Evolutionary conservation across 2,329 filamentous ascomycete genomes (phyloP).

Genomic region (Dendryphion nanum): DNA sequence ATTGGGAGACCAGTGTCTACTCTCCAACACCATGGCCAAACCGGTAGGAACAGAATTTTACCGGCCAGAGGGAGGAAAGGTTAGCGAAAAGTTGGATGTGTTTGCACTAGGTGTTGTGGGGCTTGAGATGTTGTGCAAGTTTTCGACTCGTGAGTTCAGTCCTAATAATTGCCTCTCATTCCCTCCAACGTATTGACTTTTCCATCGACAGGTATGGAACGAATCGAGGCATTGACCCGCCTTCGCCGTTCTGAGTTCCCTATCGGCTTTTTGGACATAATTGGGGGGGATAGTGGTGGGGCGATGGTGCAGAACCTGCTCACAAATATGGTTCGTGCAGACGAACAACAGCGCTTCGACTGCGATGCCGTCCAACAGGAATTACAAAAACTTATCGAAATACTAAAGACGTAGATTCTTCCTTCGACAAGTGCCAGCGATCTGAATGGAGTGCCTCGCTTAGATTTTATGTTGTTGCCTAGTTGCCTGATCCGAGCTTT

Average conservation of each 20-base stretch:
- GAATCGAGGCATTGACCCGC: slow-evolving; percentile 32
- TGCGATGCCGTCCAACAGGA: slow-evolving; percentile 28
- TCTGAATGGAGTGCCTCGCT: too few species aligned
- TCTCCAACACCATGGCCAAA: slow-evolving; percentile 33
- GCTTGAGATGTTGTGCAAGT: slow-evolving; percentile 60
- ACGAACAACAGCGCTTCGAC: slow-evolving; percentile 26
- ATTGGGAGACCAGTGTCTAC: slow-evolving; percentile 40
- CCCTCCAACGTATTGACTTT: not conserved
- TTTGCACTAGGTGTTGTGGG: slow-evolving; percentile 62
- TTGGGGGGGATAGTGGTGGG: slow-evolving; percentile 14
- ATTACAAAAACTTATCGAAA: too few species aligned
- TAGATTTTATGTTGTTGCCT: too few species aligned
- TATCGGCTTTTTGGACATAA: slow-evolving; percentile 17
- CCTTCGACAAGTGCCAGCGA: too few species aligned
- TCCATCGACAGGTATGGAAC: too few species aligned
- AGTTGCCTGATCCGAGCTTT: too few species aligned
- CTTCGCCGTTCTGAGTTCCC: slow-evolving; percentile 35
- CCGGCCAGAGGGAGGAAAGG: slow-evolving; percentile 47
- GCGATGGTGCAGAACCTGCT: slow-evolving; percentile 23
- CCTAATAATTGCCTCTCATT: slow-evolving; percentile 4
- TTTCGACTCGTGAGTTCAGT: slow-evolving; percentile 47
- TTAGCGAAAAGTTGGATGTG: slow-evolving; percentile 57
- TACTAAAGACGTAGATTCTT: too few species aligned
- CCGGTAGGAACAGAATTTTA: slow-evolving; percentile 64
- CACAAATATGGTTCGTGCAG: slow-evolving; percentile 28